These are phyloP conservation scores for Russula griseocarnosa DNA, from an alignment of 768 basidiomycete species.

Conservation along the genomic window DNA sequence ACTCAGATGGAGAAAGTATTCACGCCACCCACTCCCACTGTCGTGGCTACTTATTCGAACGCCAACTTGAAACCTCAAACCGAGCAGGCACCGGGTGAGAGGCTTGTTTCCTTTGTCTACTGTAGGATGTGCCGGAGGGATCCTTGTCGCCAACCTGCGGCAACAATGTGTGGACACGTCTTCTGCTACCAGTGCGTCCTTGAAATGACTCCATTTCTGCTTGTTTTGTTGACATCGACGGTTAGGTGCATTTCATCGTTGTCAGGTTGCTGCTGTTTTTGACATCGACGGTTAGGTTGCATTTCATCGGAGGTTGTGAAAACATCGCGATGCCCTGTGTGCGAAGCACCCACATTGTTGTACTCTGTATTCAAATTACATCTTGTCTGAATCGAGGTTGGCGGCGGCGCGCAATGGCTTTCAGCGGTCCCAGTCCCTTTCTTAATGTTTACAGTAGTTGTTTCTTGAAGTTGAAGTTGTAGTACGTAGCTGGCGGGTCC, in stretches of 20 bases:
- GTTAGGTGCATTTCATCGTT: no score
- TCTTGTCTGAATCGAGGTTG: conserved; percentile 4
- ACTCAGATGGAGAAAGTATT: not conserved
- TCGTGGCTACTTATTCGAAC: not conserved
- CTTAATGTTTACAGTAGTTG: not conserved
- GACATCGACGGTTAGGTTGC: conserved; percentile 42
- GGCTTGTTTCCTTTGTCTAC: conserved; percentile 31
- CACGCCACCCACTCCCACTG: not conserved
- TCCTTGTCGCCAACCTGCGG: conserved; percentile 50
- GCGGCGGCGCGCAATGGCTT: not conserved
- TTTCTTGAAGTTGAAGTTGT: not conserved
- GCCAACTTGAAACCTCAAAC: not conserved
- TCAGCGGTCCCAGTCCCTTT: not conserved
- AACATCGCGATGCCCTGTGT: conserved; percentile 49
- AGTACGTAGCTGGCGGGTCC: not conserved
- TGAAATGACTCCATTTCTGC: not conserved
- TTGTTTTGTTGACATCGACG: conserved; percentile 8
- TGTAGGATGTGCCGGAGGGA: conserved; percentile 50
- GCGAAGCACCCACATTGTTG: conserved; percentile 46
- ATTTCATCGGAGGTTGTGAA: conserved; percentile 49
- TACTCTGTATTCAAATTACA: conserved; percentile 58
- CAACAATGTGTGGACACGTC: conserved; percentile 59
- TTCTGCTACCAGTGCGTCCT: conserved; percentile 52
- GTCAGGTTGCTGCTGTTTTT: no score
- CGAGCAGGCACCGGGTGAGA: conserved; percentile 9